A percentile compares a stretch with the other conserved stretches of the same genome.
These are phyloP conservation scores for Dacryopinax spathularia DNA, from an alignment of 768 basidiomycete genomes.

Conservation along the genomic window DNA sequence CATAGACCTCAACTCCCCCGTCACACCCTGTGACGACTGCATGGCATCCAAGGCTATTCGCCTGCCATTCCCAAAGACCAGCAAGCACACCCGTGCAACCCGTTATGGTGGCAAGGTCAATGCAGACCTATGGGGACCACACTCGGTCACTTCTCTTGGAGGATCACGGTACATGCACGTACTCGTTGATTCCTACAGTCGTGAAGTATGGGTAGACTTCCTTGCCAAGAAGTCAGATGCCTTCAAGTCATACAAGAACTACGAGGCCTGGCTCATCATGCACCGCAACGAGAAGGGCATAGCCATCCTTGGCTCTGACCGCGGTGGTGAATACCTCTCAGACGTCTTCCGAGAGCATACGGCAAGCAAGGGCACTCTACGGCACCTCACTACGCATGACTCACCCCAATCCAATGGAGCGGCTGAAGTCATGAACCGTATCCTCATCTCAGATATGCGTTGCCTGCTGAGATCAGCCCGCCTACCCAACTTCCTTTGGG, in stretches of 20 bases:
- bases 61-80: background rate
- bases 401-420: constrained; percentile 12
- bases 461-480: background rate
- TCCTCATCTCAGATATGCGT: background rate
- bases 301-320: constrained; percentile 4
- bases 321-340: constrained; percentile 12
- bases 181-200: background rate
- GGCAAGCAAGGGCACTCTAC: constrained; percentile 3
- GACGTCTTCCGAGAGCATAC: background rate
- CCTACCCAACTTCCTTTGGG: no score
- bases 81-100: background rate
- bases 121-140: background rate
- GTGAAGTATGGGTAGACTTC: background rate
- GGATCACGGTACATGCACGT: background rate
- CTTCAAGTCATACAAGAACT: background rate
- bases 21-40: constrained; percentile 7
- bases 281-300: constrained; percentile 3
- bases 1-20: no score
- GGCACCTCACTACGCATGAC: constrained; percentile 5
- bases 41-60: constrained; percentile 6
- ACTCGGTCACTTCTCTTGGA: background rate
- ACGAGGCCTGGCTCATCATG: background rate
- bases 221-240: background rate
- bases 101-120: background rate
- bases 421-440: constrained; percentile 7